Evolutionary conservation across 495 filamentous ascomycete genomes (phyloP).

Genomic region (Trichoderma asperelloides): DNA sequence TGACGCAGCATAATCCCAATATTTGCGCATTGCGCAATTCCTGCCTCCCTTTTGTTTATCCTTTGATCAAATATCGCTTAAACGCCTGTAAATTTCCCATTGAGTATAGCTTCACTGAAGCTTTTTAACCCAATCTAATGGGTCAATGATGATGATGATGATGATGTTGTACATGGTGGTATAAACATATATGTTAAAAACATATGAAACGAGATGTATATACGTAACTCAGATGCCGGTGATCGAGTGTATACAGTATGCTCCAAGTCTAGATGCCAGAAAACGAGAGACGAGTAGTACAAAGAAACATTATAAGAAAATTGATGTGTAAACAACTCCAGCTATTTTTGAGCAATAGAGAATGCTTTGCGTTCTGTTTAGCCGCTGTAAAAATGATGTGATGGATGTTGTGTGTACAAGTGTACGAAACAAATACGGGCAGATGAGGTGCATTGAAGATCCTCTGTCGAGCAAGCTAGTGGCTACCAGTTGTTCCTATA

Average conservation of each 20-base stretch:
- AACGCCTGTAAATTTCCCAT: too few relatives aligned
- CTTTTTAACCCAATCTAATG: too few relatives aligned
- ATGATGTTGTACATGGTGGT: not conserved
- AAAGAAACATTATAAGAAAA: not conserved
- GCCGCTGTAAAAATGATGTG: too few relatives aligned
- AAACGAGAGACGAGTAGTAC: not conserved
- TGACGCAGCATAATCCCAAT: too few relatives aligned
- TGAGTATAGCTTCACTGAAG: too few relatives aligned
- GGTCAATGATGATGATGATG: too few relatives aligned
- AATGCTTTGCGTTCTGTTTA: not conserved
- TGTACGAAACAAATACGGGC: not conserved
- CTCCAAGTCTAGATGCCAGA: not conserved
- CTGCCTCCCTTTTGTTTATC: too few relatives aligned
- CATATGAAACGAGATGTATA: not conserved
- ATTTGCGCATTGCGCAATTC: too few relatives aligned
- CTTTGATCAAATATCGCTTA: too few relatives aligned
- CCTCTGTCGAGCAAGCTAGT: not conserved
- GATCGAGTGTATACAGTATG: not conserved
- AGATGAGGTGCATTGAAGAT: not conserved
- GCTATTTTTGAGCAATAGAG: not conserved
- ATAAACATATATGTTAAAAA: not conserved
- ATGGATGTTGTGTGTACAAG: not conserved
- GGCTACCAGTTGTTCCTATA: conserved; percentile 21
- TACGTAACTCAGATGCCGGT: not conserved
- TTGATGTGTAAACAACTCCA: not conserved